Percentiles rank a stretch among this genome's conserved stretches.
phyloP scores from a whole-genome alignment of 2,329 filamentous ascomycete genomes.

The Fusarium sp. region DNA sequence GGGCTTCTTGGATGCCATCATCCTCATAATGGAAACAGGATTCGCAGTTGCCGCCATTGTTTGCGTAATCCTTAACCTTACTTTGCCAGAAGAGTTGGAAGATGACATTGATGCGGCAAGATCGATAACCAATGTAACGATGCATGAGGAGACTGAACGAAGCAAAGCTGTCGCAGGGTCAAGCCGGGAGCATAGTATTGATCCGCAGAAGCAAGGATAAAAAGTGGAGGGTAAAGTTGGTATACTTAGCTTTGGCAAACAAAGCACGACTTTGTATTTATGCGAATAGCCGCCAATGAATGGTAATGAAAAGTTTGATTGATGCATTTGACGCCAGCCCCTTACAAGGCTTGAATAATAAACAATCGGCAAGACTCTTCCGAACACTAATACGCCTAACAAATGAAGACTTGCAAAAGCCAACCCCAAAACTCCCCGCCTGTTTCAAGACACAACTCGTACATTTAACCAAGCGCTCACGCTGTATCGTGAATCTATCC shows the following conservation, averaged over 20 bases:
- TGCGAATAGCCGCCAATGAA: background rate
- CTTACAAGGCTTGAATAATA: too few relatives aligned
- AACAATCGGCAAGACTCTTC: too few relatives aligned
- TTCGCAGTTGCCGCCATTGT: slow-evolving; percentile 81
- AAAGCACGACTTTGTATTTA: background rate
- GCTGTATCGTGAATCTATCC: background rate
- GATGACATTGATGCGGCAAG: slow-evolving; percentile 58
- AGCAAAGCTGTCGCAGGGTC: slow-evolving; percentile 24
- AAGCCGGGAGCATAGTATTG: slow-evolving; percentile 45
- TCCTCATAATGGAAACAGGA: slow-evolving; percentile 79
- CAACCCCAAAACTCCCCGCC: background rate
- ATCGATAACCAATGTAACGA: slow-evolving; percentile 36
- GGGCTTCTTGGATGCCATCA: slow-evolving; percentile 82
- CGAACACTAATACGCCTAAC: background rate
- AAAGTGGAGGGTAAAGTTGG: background rate
- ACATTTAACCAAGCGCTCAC: background rate
- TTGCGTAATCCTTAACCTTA: slow-evolving; percentile 79
- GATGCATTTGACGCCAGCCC: too few relatives aligned
- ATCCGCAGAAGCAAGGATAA: slow-evolving; percentile 38
- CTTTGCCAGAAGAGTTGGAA: slow-evolving; percentile 81
- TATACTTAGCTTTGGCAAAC: background rate
- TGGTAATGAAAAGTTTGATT: too few relatives aligned
- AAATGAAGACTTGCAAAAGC: background rate
- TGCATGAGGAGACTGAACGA: slow-evolving; percentile 28
- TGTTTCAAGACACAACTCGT: background rate